Percentiles rank a stretch among this genome's conserved stretches.
phyloP scores from a whole-genome alignment of 768 basidiomycete genomes.

The Podaxis sp. region DNA sequence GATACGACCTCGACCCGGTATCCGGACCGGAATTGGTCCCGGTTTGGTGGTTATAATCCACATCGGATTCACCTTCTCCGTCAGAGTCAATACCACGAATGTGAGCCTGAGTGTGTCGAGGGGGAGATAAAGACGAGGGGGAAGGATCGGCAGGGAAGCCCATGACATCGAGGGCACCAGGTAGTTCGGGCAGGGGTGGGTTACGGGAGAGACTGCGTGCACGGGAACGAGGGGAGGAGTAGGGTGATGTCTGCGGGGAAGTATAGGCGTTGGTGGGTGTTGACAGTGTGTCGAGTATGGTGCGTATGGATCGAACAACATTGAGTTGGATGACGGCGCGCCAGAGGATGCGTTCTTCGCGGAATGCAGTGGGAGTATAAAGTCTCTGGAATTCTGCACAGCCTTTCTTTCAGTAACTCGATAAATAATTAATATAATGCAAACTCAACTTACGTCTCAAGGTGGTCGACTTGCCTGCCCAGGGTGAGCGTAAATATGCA shows the following conservation, averaged over 20 bases:
- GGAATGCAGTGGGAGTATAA: slow-evolving; percentile 71
- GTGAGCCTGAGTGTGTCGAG: neutral
- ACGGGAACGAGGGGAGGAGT: slow-evolving; percentile 31
- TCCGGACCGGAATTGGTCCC: neutral
- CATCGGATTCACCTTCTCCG: neutral
- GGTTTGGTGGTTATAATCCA: neutral
- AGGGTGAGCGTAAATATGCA: slow-evolving; percentile 8
- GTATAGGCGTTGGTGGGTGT: slow-evolving; percentile 18
- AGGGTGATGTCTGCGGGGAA: slow-evolving; percentile 31
- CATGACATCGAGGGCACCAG: slow-evolving; percentile 14
- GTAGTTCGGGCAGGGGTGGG: slow-evolving; percentile 20
- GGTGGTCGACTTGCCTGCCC: slow-evolving; percentile 73
- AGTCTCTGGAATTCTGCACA: slow-evolving; percentile 67
- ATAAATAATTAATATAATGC: neutral
- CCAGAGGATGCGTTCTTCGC: slow-evolving; percentile 77
- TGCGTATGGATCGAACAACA: slow-evolving; percentile 70
- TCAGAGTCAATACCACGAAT: neutral
- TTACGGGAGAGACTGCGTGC: slow-evolving; percentile 30
- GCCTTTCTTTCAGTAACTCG: neutral
- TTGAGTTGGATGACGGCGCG: slow-evolving; percentile 81
- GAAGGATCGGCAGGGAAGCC: neutral
- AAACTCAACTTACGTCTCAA: slow-evolving; percentile 60
- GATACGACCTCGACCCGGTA: neutral
- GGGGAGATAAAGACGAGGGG: slow-evolving; percentile 8
- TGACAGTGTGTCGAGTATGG: slow-evolving; percentile 58